Base-by-base conservation (phyloP, 257 asterid species). In the Catharanthus roseus region DNA sequence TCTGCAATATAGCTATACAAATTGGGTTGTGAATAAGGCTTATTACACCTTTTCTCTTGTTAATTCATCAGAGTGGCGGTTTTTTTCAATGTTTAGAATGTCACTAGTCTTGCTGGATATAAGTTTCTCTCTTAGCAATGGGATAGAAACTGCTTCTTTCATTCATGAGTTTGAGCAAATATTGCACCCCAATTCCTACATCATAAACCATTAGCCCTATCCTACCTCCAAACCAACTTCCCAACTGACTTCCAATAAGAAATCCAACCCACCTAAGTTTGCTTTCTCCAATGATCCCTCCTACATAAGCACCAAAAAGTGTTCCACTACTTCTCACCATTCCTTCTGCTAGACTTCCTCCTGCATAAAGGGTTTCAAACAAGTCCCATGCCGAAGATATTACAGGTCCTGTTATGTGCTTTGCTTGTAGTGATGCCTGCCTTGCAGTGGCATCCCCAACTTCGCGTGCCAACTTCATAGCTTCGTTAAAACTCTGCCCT, bases 151-250 rank as follows among this genome's bases (percentile, higher is more conserved):
- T 70, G 11, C 51, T 65, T 68, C 49, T 45, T 77, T 65, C 31
- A 15, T 49, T 56, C 2, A 62, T 34, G 29, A 74, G 61, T 8
- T 76, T 71, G 60, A 79, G 71, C 74, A 87, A 67, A 68, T 79
- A 75, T 10, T 58, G 75, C 51, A 77, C 33, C 21, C 84, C 84
- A 60, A 39, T 76, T 60, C 85, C 77, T 24, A 85, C 76, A 72
- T 87, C 92, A 76, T 79, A 85, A 62, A 51, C 77, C 86, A 83
- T 81, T 18, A 85, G 65, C 7, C 86, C 92, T 34, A 85, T 65
- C 79, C 89, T 85, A 36, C 84, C 87, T 1, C 92, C 89, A 34
- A 74, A 31, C 92, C 92, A 87, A 29, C 89, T 80, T 23, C 92
- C 92, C 29, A 84, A n/a, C 10, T 82, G 89, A 44, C 92, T 87